These are phyloP conservation scores for Neurospora africana DNA, from an alignment of 495 filamentous ascomycete genomes.

Conservation along the genomic window DNA sequence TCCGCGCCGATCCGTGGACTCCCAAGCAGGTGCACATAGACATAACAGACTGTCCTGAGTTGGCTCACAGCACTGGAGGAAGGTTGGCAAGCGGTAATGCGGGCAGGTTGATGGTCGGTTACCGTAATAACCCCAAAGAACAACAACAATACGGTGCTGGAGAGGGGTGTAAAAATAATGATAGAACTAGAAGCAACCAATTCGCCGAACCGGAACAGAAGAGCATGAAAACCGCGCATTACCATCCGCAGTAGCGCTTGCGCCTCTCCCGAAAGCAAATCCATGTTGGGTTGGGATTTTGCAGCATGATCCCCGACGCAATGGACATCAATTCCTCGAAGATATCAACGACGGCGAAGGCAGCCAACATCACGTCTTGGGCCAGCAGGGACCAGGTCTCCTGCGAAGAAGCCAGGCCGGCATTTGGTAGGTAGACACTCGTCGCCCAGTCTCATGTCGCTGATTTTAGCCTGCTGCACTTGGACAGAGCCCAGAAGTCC, in stretches of 20 bases:
- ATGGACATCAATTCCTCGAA: background rate
- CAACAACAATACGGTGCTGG: background rate
- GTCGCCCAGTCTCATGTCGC: background rate
- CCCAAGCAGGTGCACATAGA: background rate
- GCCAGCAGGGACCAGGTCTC: background rate
- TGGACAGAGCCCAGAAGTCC: background rate
- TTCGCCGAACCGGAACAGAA: background rate
- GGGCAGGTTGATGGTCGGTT: background rate
- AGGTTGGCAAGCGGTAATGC: background rate
- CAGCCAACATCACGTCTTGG: background rate
- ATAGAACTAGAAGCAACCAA: background rate
- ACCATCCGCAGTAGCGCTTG: background rate
- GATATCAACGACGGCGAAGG: background rate
- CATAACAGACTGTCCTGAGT: background rate
- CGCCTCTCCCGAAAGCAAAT: background rate
- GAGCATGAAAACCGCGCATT: constrained; percentile 1
- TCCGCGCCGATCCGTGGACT: background rate
- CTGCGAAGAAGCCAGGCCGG: background rate
- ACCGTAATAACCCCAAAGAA: background rate
- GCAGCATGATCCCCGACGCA: background rate
- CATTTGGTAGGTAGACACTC: background rate
- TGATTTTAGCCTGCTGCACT: background rate
- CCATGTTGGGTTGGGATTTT: background rate
- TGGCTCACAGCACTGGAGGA: background rate
- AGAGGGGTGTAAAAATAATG: background rate